Base-by-base conservation (phyloP, 768 basidiomycete species). In the Mrakia frigida region DNA sequence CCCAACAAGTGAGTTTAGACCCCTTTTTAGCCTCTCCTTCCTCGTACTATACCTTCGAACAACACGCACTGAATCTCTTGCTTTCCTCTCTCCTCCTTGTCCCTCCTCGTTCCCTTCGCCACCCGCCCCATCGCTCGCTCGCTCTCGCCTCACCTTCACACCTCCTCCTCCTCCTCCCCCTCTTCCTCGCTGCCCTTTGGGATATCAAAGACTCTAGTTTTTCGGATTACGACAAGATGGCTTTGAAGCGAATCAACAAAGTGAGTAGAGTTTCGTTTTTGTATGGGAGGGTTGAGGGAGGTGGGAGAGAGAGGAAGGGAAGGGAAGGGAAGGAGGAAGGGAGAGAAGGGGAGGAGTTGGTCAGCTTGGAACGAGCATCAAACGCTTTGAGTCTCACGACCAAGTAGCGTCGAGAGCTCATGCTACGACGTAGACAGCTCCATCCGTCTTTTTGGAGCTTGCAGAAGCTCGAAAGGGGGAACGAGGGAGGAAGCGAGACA, bases 171-270 rank as follows among this genome's bases (percentile, higher is more conserved):
- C 53, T 14, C 23, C 52, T 18, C n/a, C 18, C 56, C 56, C 6
- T 6, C 50, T 14, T 52, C 50, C 16, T 9, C 50, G 3, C 50
- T 16, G 6, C 50, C 16, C 50, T 5, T 16, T 52, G 6, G 39
- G 6, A 5, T 52, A 16, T 52, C 50, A 52, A 18, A 16, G 16
- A 3, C 50, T 33, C 33, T 65, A 50, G 18, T 16, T 50, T 50
- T 21, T 50, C 65, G 33, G 52, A 75, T 11, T 53, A 60, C 61
- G 31, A 10, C 43, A 73, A 25, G 33, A 98, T 98, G 96, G 94
- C 96, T 82, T 88, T 97, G 80, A 97, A 96, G 88, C 96, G 96
- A 88, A 98, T 98, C 87, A 96, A 96, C 91, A 98, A 97, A 92
- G 94, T 93, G 78, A 60, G 80, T 74, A 25, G 0, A 1, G 84